phyloP scores from a whole-genome alignment of 257 asterid species.

The Ballota nigra region DNA sequence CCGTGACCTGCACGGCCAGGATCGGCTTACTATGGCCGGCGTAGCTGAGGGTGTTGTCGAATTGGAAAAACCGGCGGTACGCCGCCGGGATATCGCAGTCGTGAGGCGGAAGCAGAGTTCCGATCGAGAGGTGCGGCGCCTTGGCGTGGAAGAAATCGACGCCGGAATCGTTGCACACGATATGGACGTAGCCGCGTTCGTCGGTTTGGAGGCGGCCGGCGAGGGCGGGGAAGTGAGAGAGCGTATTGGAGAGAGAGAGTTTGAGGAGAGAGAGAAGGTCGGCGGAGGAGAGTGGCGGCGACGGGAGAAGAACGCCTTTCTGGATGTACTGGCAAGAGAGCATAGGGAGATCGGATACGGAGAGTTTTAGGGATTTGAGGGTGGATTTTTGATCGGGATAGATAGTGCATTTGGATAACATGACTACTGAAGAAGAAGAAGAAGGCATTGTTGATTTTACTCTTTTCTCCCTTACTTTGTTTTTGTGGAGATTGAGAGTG shows the following conservation, averaged over 20 bases:
- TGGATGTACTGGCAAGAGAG: constrained; percentile 94
- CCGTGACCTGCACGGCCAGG: constrained; percentile 73
- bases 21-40: constrained; percentile 75
- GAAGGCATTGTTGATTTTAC: constrained; percentile 56
- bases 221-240: constrained; percentile 73
- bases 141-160: constrained; percentile 69
- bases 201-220: constrained; percentile 87
- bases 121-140: constrained; percentile 45
- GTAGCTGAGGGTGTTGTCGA: constrained; percentile 67
- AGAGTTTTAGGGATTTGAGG: constrained; percentile 59
- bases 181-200: constrained; percentile 53
- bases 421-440: constrained; percentile 58
- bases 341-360: constrained; percentile 97
- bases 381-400: constrained; percentile 51
- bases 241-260: constrained; percentile 63
- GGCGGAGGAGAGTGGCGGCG: constrained; percentile 40
- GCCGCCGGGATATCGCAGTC: constrained; percentile 50
- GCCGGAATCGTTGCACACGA: constrained; percentile 65
- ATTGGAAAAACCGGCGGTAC: constrained; percentile 65
- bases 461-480: neutral
- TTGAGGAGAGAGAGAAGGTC: constrained; percentile 61
- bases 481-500: neutral
- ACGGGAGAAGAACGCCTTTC: constrained; percentile 73
- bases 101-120: constrained; percentile 29
- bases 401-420: constrained; percentile 64